Base-by-base conservation (phyloP, 768 basidiomycete species). In the Agrocybe pediades region DNA sequence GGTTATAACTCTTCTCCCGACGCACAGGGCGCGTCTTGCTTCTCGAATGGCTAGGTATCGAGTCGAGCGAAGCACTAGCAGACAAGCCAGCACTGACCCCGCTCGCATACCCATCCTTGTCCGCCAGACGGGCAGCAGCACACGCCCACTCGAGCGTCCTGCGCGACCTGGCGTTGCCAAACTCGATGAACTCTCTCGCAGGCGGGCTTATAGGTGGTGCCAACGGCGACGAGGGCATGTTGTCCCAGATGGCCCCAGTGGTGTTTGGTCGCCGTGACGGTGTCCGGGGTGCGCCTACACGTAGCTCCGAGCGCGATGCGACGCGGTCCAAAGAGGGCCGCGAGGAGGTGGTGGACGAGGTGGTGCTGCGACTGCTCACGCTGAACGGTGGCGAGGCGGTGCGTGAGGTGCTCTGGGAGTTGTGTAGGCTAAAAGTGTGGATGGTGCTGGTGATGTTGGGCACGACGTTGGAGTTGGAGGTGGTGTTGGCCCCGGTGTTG, bases 131-230 rank as follows among this genome's bases (percentile, higher is more conserved):
- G 2, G 81, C 81, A 20, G 82, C 82, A 2, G 86, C 86, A 67
- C 87, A 90, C 0, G 87, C 87, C 86, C 86, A 89, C 62, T 90
- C 88, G 51, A 90, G 71, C 11, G 87, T 86, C 40, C 73, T 68
- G 25, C 76, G 77, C 20, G 78, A 74, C 17, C 71, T 71, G 59
- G 78, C 77, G 27, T 74, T 71, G 19, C 75, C 77, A 47, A 80
- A 78, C 21, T 78, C 77, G 57, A 81, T 71, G 47, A 74, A 78
- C 41, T 78, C 78, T 51, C 73, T 69, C 2, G 73, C 69, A 4
- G 77, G 69, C 0, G 85, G 84, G 55, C 83, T 84, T 33, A 76
- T 74, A 3, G 81, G 79, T 7, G 78, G 73, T 2, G 74, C 75
- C 27, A 83, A 70, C 1, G 88, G 88, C 0, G 85, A 86, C 1